phyloP scores from a whole-genome alignment of 345 rosid genomes.

The Populus pruinosa region DNA sequence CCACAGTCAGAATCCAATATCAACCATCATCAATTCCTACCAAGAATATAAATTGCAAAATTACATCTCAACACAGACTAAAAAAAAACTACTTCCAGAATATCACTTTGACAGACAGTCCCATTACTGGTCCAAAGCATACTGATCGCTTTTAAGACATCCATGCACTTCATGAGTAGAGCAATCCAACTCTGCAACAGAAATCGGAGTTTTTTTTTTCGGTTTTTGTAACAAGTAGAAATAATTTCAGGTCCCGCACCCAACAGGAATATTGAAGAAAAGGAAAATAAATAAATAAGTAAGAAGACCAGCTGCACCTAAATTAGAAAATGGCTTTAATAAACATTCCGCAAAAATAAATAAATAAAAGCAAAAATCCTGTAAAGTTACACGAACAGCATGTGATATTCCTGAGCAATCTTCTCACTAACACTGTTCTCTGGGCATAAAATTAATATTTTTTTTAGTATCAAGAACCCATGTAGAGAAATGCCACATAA shows the following conservation, averaged over 20 bases:
- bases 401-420: slow-evolving; percentile 4
- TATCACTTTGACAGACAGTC: background rate
- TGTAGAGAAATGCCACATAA: background rate
- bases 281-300: background rate
- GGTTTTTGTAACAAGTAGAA: background rate
- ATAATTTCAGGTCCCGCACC: slow-evolving; percentile 14
- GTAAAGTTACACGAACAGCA: background rate
- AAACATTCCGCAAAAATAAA: background rate
- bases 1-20: background rate
- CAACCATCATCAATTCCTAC: background rate
- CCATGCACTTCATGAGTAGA: background rate
- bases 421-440: background rate
- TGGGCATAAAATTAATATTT: background rate
- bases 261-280: slow-evolving; percentile 4
- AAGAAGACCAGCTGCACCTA: background rate
- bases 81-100: background rate
- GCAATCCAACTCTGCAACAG: background rate
- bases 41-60: background rate
- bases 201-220: background rate
- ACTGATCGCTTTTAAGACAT: background rate
- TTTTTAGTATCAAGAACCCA: background rate
- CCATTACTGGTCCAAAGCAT: no score
- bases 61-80: background rate
- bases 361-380: background rate
- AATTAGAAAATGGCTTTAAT: background rate